Base-by-base conservation (phyloP, 108 stramenopile species). In the Discostella stelligeroides region DNA sequence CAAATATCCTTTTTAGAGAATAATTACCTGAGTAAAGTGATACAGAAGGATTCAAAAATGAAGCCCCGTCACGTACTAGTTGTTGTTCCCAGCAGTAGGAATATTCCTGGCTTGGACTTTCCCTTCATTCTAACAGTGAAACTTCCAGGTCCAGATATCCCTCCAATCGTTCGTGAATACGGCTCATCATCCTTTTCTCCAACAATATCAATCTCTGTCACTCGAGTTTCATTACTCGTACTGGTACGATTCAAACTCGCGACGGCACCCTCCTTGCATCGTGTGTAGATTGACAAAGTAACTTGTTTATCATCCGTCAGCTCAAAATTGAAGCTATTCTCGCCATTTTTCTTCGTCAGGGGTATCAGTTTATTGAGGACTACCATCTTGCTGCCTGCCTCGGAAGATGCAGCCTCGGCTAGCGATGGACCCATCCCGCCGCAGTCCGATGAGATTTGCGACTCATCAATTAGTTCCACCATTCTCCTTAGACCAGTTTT, bases 371-470 rank as follows among this genome's bases (percentile, higher is more conserved):
- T 42, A 48, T 68, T 68, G 45, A 76, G 45, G 29, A 58, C 67
- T 34, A 76, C 67, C 41, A 68, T 34, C 8, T 25, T 25, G 6
- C 9, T 45, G 10, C 41, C 55, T 14, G 25, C 40, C 13, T 9
- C 68, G 17, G 39, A 45, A 4, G 73, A 25, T 5, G 73, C 68
- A 34, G 68, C 68, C 17, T 62, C 63, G 27, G 70, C 67, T 24
- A 80, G 54, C 15, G 79, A 42, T 17, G 73, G 68, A 21, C 73
- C 73, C 25, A 29, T 40, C 3, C 79, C 79, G 38, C 73, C 73
- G 50, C 66, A 80, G 37, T 75, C 73, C 4, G 68, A 69, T 4
- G 73, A 73, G 14, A 80, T 74, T 70, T 80, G 73, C 25, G 51
- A 60, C 15, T 59, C 43, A 14, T 80, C 79, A 48, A 80, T 72